Evolutionary conservation across 129 eudicot genomes (phyloP).

Genomic region (Arctium lappa): DNA sequence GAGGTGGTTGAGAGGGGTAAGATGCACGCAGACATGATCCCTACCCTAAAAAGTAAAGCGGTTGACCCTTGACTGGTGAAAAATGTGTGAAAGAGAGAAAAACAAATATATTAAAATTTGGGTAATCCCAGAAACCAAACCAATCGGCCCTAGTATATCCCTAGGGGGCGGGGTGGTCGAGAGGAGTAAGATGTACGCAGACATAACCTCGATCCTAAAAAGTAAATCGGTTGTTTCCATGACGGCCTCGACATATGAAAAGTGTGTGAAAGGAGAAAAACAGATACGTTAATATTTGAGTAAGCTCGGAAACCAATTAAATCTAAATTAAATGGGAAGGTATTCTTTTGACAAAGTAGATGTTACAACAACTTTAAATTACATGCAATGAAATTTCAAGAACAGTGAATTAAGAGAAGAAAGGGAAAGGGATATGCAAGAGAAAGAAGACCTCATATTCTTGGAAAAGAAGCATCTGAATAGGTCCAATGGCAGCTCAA

Average conservation of each 20-base stretch:
- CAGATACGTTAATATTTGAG: neutral
- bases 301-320: slow-evolving; percentile 2
- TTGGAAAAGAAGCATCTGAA: slow-evolving; percentile 29
- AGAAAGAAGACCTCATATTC: slow-evolving; percentile 16
- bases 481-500: slow-evolving; percentile 18
- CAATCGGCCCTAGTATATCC: neutral
- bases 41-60: too few relatives aligned
- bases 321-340: slow-evolving; percentile 22
- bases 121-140: neutral
- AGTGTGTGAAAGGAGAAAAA: neutral
- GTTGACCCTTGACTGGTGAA: too few relatives aligned
- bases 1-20: too few relatives aligned
- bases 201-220: neutral
- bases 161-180: neutral
- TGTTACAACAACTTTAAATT: slow-evolving; percentile 38
- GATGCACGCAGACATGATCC: too few relatives aligned
- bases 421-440: neutral
- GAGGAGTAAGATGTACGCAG: neutral
- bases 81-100: too few relatives aligned
- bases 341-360: slow-evolving; percentile 33
- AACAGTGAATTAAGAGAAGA: slow-evolving; percentile 15
- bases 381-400: slow-evolving; percentile 20
- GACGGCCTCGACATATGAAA: neutral
- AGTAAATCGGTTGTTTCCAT: neutral
- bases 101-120: neutral